Evolutionary conservation across 1,284 basidiomycete species (phyloP), one percentile per base, ranked within the genome.

Genomic region (Phaffia rhodozyma): DNA sequence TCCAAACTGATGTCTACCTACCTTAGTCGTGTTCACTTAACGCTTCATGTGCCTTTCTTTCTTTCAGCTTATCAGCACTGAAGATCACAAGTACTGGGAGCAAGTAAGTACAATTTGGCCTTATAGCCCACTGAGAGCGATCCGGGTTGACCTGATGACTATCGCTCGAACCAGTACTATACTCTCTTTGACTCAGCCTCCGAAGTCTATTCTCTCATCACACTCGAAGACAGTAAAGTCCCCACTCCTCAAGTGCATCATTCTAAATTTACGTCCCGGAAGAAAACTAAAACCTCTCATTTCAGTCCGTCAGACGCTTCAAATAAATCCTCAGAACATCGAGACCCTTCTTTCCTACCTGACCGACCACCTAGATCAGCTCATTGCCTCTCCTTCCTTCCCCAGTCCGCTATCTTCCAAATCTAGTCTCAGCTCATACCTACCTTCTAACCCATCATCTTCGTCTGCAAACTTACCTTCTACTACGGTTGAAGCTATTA

Each of bases 181-280:
- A 77, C 82, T 48, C 77, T 94, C 13, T 93, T 93, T 73, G 89
- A 89, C 76, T 86, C 87, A 7, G 81, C 88, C 0, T 86, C 88
- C 0, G 91, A 94, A 72, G 89, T 91, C 23, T 89, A 88, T 76
- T 86, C 88, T 30, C 81, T 94, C 64, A 86, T 96, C 68, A 84
- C 87, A 6, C 83, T 86, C 0, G 84, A 89, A 70, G 90, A 93
- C 71, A 82, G 90, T 91, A 77, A 68, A 86, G 78, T 30, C 20
- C 60, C 25, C 54, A 32, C 34, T 34, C 27, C n/a, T 4, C 25
- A n/a, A 38, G 5, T 18, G 13, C 23, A 20, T 27, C 27, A 49
- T 29, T 38, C 59, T 20, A 49, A 16, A 55, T 58, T 59, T 66
- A 57, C 60, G 55, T 43, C 52, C 57, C 49, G 13, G 5, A 43